Percentiles rank a stretch among this genome's conserved stretches.
phyloP scores from a whole-genome alignment of 1,284 basidiomycete species.

The Cryptococcus sp. region DNA sequence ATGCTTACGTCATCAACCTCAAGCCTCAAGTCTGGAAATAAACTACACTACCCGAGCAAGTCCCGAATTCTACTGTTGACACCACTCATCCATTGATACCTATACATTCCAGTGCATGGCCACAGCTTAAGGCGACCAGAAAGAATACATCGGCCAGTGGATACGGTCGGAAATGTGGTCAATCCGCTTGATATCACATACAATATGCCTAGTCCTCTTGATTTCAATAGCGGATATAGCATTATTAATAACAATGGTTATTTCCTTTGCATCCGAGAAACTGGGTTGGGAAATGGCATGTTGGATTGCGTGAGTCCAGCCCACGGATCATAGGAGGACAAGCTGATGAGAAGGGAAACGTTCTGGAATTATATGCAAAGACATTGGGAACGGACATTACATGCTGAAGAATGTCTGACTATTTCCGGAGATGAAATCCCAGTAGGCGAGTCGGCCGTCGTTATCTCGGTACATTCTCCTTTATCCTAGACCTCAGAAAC shows the following conservation, averaged over 20 bases:
- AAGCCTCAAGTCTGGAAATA: too few species aligned
- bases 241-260: conserved; percentile 15
- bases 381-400: conserved; percentile 21
- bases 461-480: conserved; percentile 19
- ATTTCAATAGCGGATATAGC: conserved; percentile 15
- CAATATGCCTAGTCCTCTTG: conserved; percentile 10
- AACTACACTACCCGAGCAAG: too few species aligned
- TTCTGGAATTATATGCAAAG: conserved; percentile 34
- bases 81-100: too few species aligned
- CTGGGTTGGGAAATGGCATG: conserved; percentile 21
- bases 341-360: conserved; percentile 11
- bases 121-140: too few species aligned
- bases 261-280: conserved; percentile 21
- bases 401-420: conserved; percentile 12
- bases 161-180: background rate
- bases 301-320: conserved; percentile 24
- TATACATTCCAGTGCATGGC: too few species aligned
- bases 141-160: too few species aligned
- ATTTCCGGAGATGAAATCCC: conserved; percentile 24
- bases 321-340: background rate
- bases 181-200: conserved; percentile 11
- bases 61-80: too few species aligned
- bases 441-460: conserved; percentile 18
- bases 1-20: background rate
- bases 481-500: background rate